Conservation (phyloP, 148 eudicot genomes). For the Simmondsia chinensis region DNA sequence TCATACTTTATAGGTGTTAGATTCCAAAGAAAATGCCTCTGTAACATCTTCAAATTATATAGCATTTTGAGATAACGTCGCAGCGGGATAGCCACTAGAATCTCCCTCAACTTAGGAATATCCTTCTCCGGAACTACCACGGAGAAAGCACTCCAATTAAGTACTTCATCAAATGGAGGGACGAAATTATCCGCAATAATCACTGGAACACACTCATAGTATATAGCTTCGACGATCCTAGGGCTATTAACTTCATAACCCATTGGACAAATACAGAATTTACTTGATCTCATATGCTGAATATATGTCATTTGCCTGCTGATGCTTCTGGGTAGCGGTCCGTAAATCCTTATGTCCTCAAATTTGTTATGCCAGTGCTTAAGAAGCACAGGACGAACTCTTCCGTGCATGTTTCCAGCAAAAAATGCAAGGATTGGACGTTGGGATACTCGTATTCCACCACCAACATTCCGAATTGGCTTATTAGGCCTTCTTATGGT, state of each 20-base stretch:
- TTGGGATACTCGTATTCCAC: constrained; percentile 66
- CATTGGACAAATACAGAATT: constrained; percentile 89
- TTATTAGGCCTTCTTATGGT: constrained; percentile 39
- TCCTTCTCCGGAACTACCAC: constrained; percentile 73
- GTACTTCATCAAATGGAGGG: constrained; percentile 68
- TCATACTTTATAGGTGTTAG: constrained; percentile 58
- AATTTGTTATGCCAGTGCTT: constrained; percentile 63
- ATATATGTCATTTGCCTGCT: constrained; percentile 54
- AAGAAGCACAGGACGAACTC: constrained; percentile 72
- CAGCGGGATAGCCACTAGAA: constrained; percentile 52
- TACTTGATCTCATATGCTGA: constrained; percentile 91
- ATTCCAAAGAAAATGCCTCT: constrained; percentile 85
- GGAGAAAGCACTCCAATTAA: constrained; percentile 81
- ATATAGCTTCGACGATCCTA: constrained; percentile 89
- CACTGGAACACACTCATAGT: constrained; percentile 86
- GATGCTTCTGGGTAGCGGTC: constrained; percentile 45
- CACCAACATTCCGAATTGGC: constrained; percentile 61
- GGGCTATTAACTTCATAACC: constrained; percentile 98
- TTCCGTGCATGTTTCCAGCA: constrained; percentile 82
- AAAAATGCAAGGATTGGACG: constrained; percentile 88
- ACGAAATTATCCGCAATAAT: constrained; percentile 79
- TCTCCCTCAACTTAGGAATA: constrained; percentile 71
- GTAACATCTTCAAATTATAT: constrained; percentile 70
- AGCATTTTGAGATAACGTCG: constrained; percentile 57
- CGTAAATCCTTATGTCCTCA: constrained; percentile 58